Evolutionary conservation across 1,284 basidiomycete species (phyloP).

Genomic region (Anthracocystis walkeri): DNA sequence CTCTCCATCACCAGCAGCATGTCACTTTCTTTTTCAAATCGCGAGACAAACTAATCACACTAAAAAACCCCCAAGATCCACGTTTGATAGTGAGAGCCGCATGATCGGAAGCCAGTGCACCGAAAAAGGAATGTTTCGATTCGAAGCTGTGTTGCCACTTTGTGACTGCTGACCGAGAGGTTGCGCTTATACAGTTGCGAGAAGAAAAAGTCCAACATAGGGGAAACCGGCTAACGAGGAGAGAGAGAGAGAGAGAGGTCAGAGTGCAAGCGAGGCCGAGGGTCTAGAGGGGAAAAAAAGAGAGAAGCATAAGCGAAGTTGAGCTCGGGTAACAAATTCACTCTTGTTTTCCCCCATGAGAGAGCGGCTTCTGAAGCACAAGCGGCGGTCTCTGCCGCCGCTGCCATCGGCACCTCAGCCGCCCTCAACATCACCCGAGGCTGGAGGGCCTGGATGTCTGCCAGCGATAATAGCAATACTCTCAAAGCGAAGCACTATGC

Average conservation of each 20-base stretch:
- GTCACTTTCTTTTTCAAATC: too few relatives aligned
- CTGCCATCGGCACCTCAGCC: slow-evolving; percentile 20
- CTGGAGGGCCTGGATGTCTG: neutral
- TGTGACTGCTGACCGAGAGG: neutral
- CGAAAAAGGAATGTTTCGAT: slow-evolving; percentile 15
- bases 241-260: too few relatives aligned
- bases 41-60: neutral
- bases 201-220: too few relatives aligned
- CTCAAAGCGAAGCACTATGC: too few relatives aligned
- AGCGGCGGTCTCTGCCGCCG: slow-evolving; percentile 20
- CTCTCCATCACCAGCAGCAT: neutral
- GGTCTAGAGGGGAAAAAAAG: too few relatives aligned
- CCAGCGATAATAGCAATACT: neutral
- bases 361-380: neutral
- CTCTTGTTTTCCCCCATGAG: neutral
- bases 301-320: slow-evolving; percentile 5
- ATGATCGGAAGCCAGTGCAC: slow-evolving; percentile 41
- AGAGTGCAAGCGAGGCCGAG: too few relatives aligned
- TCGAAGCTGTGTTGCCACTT: neutral
- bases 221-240: too few relatives aligned
- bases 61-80: neutral
- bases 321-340: slow-evolving; percentile 15
- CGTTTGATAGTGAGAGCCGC: slow-evolving; percentile 4
- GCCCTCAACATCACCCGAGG: neutral
- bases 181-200: too few relatives aligned